Conservation (phyloP, 1,284 basidiomycete species). For the Prillingera fragicola region DNA sequence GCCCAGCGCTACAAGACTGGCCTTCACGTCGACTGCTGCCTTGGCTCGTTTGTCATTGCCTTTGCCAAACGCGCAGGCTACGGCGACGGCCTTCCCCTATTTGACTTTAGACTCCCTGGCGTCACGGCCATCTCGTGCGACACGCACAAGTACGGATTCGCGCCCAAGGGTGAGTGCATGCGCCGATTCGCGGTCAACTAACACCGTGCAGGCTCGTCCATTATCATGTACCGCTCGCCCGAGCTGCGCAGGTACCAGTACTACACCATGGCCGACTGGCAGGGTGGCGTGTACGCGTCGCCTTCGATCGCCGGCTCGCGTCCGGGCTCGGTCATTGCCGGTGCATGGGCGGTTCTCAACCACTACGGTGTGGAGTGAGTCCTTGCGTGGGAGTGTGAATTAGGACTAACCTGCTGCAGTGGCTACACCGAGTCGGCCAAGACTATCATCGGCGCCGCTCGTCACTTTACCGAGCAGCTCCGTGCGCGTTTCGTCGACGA, state of each 20-base stretch:
- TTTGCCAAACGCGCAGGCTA: constrained; percentile 63
- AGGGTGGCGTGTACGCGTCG: constrained; percentile 52
- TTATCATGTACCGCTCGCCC: constrained; percentile 80
- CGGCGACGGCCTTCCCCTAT: constrained; percentile 47
- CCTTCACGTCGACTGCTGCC: constrained; percentile 88
- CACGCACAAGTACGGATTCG: constrained; percentile 54
- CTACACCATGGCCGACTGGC: constrained; percentile 74
- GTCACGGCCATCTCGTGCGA: constrained; percentile 89
- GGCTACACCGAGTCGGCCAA: constrained; percentile 88
- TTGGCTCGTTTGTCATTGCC: constrained; percentile 86
- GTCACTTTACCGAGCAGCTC: constrained; percentile 30
- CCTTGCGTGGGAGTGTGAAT: neutral
- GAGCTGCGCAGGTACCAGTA: constrained; percentile 74
- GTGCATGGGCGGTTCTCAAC: constrained; percentile 93
- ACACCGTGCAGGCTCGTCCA: constrained; percentile 64
- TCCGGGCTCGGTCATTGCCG: constrained; percentile 87
- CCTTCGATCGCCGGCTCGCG: constrained; percentile 80
- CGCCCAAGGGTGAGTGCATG: constrained; percentile 55
- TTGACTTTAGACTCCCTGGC: constrained; percentile 84
- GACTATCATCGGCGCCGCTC: constrained; percentile 62
- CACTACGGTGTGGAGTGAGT: constrained; percentile 76
- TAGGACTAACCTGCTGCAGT: constrained; percentile 45
- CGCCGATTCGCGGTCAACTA: neutral
- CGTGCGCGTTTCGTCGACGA: constrained; percentile 50
- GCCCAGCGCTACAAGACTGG: constrained; percentile 73